Evolutionary conservation across 2,329 filamentous ascomycete species (phyloP).

Genomic region (Colletotrichum tamarilloi): DNA sequence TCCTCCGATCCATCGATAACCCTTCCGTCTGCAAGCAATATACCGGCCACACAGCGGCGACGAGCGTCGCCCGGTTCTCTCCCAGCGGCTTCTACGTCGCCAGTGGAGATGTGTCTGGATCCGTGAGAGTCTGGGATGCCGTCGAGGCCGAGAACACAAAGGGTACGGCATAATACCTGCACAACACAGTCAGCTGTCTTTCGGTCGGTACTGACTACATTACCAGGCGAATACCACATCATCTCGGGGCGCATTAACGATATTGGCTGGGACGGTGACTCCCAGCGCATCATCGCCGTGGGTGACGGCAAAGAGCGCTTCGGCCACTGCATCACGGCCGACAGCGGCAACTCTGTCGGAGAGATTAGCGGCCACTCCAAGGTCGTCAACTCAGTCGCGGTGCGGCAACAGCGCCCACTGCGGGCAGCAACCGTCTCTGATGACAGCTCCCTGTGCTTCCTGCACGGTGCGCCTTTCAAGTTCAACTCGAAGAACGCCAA

Average conservation of each 20-base stretch:
- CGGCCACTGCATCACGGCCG: slow-evolving; percentile 92
- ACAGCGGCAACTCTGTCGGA: slow-evolving; percentile 95
- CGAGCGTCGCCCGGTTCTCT: slow-evolving; percentile 92
- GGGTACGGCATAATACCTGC: slow-evolving; percentile 51
- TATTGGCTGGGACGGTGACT: slow-evolving; percentile 97
- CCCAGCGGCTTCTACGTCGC: slow-evolving; percentile 96
- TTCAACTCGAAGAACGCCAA: slow-evolving; percentile 86
- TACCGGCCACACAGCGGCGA: slow-evolving; percentile 87
- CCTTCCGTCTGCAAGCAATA: slow-evolving; percentile 89
- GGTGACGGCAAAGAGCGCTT: slow-evolving; percentile 95
- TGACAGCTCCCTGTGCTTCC: slow-evolving; percentile 89
- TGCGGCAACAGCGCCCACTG: slow-evolving; percentile 90
- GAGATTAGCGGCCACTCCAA: slow-evolving; percentile 94
- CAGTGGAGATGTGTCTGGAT: slow-evolving; percentile 86
- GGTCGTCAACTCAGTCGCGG: slow-evolving; percentile 89
- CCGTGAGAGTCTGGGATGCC: slow-evolving; percentile 92
- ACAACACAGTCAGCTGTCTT: background rate
- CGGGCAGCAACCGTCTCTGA: slow-evolving; percentile 92
- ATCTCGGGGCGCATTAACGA: slow-evolving; percentile 96
- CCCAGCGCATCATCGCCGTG: slow-evolving; percentile 94
- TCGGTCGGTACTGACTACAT: slow-evolving; percentile 8
- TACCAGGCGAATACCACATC: slow-evolving; percentile 84
- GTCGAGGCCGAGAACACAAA: slow-evolving; percentile 87
- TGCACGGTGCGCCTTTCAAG: slow-evolving; percentile 95
- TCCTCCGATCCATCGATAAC: slow-evolving; percentile 93